Conservation (phyloP, 2,329 filamentous ascomycete species). For the Colletotrichum cordylinicola region DNA sequence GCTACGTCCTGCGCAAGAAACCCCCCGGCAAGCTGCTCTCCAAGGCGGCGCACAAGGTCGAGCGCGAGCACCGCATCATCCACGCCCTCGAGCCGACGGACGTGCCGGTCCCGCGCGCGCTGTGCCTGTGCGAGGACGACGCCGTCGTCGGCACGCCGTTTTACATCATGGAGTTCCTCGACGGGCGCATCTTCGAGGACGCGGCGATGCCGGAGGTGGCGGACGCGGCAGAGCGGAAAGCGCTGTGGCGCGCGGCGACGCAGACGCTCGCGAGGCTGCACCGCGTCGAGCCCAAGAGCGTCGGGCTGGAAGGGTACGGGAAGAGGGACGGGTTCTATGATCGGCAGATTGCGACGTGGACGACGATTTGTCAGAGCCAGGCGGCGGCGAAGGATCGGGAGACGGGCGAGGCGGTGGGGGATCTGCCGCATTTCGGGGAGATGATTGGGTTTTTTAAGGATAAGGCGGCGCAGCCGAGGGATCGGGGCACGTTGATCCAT, state of each 20-base stretch:
- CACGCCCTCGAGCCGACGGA: constrained; percentile 79
- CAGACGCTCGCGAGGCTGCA: constrained; percentile 87
- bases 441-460: constrained; percentile 81
- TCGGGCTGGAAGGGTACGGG: constrained; percentile 78
- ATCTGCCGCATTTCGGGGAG: constrained; percentile 82
- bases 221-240: constrained; percentile 70
- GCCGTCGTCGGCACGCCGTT: constrained; percentile 86
- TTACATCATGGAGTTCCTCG: constrained; percentile 96
- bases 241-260: constrained; percentile 87
- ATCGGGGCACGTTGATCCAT: constrained; percentile 82
- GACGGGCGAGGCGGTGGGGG: constrained; percentile 76
- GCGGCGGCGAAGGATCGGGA: constrained; percentile 78
- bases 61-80: constrained; percentile 93
- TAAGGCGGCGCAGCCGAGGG: constrained; percentile 72
- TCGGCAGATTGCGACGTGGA: constrained; percentile 85
- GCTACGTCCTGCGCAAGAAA: constrained; percentile 96
- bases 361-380: constrained; percentile 79
- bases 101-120: constrained; percentile 84
- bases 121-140: constrained; percentile 85
- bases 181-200: constrained; percentile 93
- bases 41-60: constrained; percentile 93
- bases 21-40: constrained; percentile 93
- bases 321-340: constrained; percentile 79
- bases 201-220: constrained; percentile 76
- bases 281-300: constrained; percentile 67